Conservation (phyloP, 768 basidiomycete species). For the Rhodotorula babjevae region DNA sequence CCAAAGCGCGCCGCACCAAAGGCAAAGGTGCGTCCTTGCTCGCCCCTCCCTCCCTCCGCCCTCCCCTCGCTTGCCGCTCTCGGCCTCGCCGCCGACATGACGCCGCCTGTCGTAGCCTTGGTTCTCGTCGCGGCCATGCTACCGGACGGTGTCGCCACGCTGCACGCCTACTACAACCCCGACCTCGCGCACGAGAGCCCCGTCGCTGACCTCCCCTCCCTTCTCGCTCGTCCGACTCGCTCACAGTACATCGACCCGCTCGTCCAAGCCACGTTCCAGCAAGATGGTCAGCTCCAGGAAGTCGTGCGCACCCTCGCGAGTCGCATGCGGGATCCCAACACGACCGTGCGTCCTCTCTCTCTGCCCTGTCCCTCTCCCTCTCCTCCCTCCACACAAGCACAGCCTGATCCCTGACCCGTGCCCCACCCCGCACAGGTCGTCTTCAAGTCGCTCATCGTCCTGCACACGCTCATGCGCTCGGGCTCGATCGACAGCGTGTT, state of each 20-base stretch:
- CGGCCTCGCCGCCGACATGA: background rate
- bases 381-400: too few species aligned
- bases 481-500: conserved; percentile 94
- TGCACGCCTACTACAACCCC: too few species aligned
- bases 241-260: conserved; percentile 89
- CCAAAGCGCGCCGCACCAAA: conserved; percentile 94
- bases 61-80: background rate
- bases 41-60: background rate
- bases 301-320: conserved; percentile 82
- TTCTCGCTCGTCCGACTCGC: background rate
- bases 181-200: background rate
- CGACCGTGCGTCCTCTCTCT: conserved; percentile 60
- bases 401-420: background rate
- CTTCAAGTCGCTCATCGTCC: conserved; percentile 93
- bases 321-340: conserved; percentile 84
- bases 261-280: conserved; percentile 92
- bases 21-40: conserved; percentile 67
- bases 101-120: too few species aligned
- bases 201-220: background rate
- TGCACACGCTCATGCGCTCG: conserved; percentile 94
- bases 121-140: too few species aligned
- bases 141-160: too few species aligned
- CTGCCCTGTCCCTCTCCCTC: too few species aligned
- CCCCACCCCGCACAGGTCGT: conserved; percentile 59
- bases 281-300: conserved; percentile 87